Evolutionary conservation across 257 asterid species (phyloP).

Genomic region (Linderniella brevidens): DNA sequence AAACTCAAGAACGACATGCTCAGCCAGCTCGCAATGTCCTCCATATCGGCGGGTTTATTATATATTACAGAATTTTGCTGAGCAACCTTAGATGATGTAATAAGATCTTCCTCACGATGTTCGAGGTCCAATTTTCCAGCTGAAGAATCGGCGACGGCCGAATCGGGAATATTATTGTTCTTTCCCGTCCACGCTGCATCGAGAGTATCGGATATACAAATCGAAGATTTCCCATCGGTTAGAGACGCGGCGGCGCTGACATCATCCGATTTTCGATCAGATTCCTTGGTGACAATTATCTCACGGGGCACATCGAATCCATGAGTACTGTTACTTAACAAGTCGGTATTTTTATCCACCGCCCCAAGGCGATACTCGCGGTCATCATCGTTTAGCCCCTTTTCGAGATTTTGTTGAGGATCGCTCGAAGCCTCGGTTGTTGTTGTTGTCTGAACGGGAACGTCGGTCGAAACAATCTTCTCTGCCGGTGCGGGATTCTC

Average conservation of each 20-base stretch:
- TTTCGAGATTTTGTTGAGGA: slow-evolving; percentile 18
- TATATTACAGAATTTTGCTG: slow-evolving; percentile 23
- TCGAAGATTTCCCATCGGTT: slow-evolving; percentile 52
- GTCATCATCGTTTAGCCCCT: slow-evolving; percentile 8
- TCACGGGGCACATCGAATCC: slow-evolving; percentile 14
- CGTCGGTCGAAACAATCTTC: slow-evolving; percentile 11
- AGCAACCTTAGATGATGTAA: slow-evolving; percentile 17
- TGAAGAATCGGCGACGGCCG: slow-evolving; percentile 21
- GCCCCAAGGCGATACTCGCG: too few relatives aligned
- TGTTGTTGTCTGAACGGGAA: too few relatives aligned
- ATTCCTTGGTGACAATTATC: slow-evolving; percentile 16
- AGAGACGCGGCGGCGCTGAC: slow-evolving; percentile 31
- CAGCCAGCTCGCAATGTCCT: slow-evolving; percentile 50
- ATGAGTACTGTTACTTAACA: too few relatives aligned
- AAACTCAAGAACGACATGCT: slow-evolving; percentile 53
- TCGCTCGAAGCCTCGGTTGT: too few relatives aligned
- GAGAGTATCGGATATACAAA: slow-evolving; percentile 58
- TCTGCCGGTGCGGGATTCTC: slow-evolving; percentile 17
- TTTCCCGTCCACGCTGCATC: slow-evolving; percentile 95
- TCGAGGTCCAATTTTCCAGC: slow-evolving; percentile 32
- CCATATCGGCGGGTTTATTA: slow-evolving; percentile 29
- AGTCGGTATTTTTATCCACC: too few relatives aligned
- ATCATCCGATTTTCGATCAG: slow-evolving; percentile 27
- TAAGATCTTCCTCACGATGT: slow-evolving; percentile 28
- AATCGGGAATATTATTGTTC: slow-evolving; percentile 26